Evolutionary conservation across 768 basidiomycete species (phyloP), one percentile per base, ranked within the genome.

Genomic region (Lyophyllum atratum): DNA sequence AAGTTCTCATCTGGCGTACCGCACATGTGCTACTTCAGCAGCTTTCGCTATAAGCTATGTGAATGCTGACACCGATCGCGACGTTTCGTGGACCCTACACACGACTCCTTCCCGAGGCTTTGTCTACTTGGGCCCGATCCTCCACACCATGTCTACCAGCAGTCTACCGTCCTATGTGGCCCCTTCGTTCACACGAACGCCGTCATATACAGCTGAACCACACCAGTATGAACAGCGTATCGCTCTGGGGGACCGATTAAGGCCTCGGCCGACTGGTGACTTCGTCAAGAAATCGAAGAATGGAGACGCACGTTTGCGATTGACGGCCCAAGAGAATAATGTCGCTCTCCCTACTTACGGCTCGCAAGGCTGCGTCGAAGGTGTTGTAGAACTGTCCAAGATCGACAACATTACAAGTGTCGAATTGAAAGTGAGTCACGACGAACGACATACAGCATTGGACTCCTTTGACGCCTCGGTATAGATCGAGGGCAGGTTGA

Each of bases 401-500:
- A 71, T 75, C 1, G 85, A 85, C 12, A 77, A 77, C 25, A 71
- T 90, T 22, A 77, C 77, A 2, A 80, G 79, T 17, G 84, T 90
- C 33, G 87, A 90, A 67, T 80, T 86, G 40, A 84, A 87, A 77
- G 89, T 82, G 59, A 55, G 74, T 42, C 39, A 17, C 42, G 5
- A 12, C 33, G 45, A 1, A 4, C 14, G 5, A 17, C 42, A 37
- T 45, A 54, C 50, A 15, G 19, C 14, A 1, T 4, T 34, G 1
- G 21, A 21, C 31, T 58, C 28, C 26, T 50, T 58, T 56, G 54
- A 21, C 47, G 9, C 22, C 21, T 19, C 19, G n/a, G 58, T 28
- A 25, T 60, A 89, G 88, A 75, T 89, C 24, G 85, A 88, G 65
- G 89, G 87, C 12, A 76, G 71, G 37, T 72, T 90, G 47, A 68